Conservation (phyloP, 345 rosid genomes). For the Brassica nigra region DNA sequence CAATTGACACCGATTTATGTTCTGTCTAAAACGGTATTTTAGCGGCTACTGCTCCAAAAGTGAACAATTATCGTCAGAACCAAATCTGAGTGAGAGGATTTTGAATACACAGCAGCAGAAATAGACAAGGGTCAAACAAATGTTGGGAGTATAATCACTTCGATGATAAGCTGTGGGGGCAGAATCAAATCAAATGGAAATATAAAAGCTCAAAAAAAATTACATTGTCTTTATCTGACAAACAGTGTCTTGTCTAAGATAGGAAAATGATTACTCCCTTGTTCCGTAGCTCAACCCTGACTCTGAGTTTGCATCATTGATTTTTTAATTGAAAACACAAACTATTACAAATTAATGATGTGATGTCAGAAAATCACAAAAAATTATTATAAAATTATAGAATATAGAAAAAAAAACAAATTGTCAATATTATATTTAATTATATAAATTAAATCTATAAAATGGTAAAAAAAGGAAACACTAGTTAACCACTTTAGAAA, state of each 20-base stretch:
- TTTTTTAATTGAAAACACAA: too few species aligned
- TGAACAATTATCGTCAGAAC: background rate
- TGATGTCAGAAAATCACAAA: too few species aligned
- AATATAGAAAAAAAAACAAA: too few species aligned
- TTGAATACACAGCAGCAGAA: background rate
- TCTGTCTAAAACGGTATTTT: background rate
- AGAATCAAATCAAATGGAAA: background rate
- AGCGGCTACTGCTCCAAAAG: slow-evolving; percentile 3
- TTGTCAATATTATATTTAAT: too few species aligned
- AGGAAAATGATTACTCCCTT: slow-evolving; percentile 12
- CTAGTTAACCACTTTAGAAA: too few species aligned
- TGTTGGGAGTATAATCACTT: background rate
- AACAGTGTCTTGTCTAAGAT: slow-evolving; percentile 21
- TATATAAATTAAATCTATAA: too few species aligned
- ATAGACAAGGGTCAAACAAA: background rate
- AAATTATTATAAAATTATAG: too few species aligned
- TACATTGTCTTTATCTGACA: slow-evolving; percentile 35
- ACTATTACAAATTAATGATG: too few species aligned
- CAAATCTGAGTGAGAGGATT: background rate
- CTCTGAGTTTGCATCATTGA: too few species aligned
- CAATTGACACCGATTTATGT: background rate
- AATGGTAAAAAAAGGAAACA: too few species aligned
- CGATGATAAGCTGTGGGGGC: background rate
- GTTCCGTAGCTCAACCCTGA: too few species aligned
- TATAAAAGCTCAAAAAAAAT: background rate